Base-by-base conservation (phyloP, 768 basidiomycete species). In the Chalciporus chontae region DNA sequence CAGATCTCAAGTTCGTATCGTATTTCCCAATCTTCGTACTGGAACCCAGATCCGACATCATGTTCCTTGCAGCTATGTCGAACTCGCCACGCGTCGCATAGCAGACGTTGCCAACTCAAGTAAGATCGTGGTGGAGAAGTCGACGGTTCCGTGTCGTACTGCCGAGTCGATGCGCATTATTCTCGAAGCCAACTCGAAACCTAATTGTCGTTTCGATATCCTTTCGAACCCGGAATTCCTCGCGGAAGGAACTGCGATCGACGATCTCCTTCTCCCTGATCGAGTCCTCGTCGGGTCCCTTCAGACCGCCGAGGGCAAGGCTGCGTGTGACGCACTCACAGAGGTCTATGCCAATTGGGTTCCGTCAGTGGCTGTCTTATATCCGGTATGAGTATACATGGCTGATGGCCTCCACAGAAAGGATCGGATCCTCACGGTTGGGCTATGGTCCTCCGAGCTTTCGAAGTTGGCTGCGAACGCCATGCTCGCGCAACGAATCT, bases 161-260 rank as follows among this genome's bases (percentile, higher is more conserved):
- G 96, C 96, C 52, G 91, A 96, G 72, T 95, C 94, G 17, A 99
- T 99, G 96, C 91, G 95, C 62, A 96, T 91, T 47, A 97, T 99
- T 71, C 85, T 99, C 47, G 94, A 98, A 71, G 94, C 95, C 59
- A 99, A 99, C 78, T 95, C 95, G 34, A 91, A 85, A 65, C 84
- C 88, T 50, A 85, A 85, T 60, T 86, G 87, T 71, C 83, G 82
- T 52, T 99, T 99, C 64, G 94, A 98, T 66, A 98, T 99, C 67
- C 86, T 99, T 57, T 98, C 96, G 64, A 99, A 99, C 76, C 96
- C 96, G 50, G 96, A 99, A 69, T 99, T 99, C 77, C 79, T 99
- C 41, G 96, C 96, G 7, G 96, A 99, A 72, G 96, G 96, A 56
- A 97, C 96, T 31, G 96, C 96, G 47, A 94, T 99, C 64, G 60